Conservation (phyloP, 208 protist genomes). For the Paratrypanosoma confusum region DNA sequence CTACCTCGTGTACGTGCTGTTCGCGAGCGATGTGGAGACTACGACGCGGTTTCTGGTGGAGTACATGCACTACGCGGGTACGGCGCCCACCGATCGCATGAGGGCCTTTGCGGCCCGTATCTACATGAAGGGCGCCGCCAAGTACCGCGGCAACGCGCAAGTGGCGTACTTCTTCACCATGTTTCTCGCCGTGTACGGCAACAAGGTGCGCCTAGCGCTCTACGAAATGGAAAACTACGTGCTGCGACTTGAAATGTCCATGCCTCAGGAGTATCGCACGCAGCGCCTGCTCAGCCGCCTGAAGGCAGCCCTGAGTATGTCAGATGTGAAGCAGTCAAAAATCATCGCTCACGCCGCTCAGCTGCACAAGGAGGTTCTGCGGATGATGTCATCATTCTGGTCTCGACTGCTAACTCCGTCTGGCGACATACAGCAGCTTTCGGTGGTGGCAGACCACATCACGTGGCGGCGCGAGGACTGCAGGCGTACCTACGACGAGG, state of each 20-base stretch:
- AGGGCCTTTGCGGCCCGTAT: conserved; percentile 12
- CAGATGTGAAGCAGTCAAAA: conserved; percentile 4
- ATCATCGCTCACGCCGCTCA: conserved; percentile 2
- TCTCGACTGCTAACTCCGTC: conserved; percentile 1
- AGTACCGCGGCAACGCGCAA: conserved; percentile 7
- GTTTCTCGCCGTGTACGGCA: conserved; percentile 14
- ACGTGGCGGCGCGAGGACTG: conserved; percentile 9
- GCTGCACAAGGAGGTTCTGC: conserved; percentile 8
- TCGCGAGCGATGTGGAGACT: conserved; percentile 15
- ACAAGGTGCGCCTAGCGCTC: conserved; percentile 6
- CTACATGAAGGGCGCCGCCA: conserved; percentile 19
- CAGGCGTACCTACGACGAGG: conserved; percentile 6
- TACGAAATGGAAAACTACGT: conserved; percentile 5
- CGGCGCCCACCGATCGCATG: conserved; percentile 4
- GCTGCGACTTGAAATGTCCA: conserved; percentile 2
- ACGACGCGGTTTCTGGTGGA: conserved; percentile 11
- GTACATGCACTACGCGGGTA: not conserved
- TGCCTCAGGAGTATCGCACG: conserved; percentile 5
- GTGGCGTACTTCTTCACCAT: conserved; percentile 11
- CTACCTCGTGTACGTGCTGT: conserved; percentile 1
- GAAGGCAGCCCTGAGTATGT: conserved; percentile 5
- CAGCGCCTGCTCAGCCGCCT: conserved; percentile 2
- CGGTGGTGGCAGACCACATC: conserved; percentile 10
- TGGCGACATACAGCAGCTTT: conserved; percentile 4
- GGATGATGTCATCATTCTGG: conserved; percentile 14